Percentiles rank a stretch among this genome's conserved stretches.
These are phyloP conservation scores for Cercospora zeina DNA, from an alignment of 2,329 filamentous ascomycete species.

Conservation along the genomic window DNA sequence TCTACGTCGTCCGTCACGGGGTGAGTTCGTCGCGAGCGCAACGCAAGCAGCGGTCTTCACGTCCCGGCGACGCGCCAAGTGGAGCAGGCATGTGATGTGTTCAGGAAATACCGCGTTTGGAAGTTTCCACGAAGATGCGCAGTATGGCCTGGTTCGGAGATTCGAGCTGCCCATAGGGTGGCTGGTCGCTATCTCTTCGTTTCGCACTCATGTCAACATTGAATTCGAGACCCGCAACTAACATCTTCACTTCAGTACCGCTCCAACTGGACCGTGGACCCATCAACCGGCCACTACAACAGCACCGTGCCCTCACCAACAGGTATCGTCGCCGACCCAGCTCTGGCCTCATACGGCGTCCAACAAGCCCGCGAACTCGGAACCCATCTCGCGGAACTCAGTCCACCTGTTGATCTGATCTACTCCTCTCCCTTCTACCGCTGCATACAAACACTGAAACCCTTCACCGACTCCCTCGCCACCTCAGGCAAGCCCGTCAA, in stretches of 20 bases:
- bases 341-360: slow-evolving; percentile 82
- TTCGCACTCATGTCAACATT: too few relatives aligned
- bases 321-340: slow-evolving; percentile 82
- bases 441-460: slow-evolving; percentile 79
- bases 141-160: background rate
- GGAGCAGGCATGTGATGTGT: slow-evolving; percentile 9
- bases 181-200: background rate
- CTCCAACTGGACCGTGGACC: slow-evolving; percentile 84
- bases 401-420: slow-evolving; percentile 70
- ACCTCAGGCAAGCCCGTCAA: slow-evolving; percentile 24
- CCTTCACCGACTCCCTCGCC: slow-evolving; percentile 60
- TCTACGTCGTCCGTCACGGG: slow-evolving; percentile 54
- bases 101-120: slow-evolving; percentile 11
- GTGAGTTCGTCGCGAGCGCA: slow-evolving; percentile 43
- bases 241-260: slow-evolving; percentile 66
- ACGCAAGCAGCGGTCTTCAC: background rate
- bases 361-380: slow-evolving; percentile 78
- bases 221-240: background rate
- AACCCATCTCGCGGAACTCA: slow-evolving; percentile 59
- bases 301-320: slow-evolving; percentile 76
- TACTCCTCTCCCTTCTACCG: slow-evolving; percentile 87
- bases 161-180: background rate
- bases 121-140: background rate
- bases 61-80: slow-evolving; percentile 1
- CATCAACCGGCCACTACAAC: slow-evolving; percentile 74